Conservation (phyloP, 2,329 filamentous ascomycete species). For the Beauveria pseudobassiana region DNA sequence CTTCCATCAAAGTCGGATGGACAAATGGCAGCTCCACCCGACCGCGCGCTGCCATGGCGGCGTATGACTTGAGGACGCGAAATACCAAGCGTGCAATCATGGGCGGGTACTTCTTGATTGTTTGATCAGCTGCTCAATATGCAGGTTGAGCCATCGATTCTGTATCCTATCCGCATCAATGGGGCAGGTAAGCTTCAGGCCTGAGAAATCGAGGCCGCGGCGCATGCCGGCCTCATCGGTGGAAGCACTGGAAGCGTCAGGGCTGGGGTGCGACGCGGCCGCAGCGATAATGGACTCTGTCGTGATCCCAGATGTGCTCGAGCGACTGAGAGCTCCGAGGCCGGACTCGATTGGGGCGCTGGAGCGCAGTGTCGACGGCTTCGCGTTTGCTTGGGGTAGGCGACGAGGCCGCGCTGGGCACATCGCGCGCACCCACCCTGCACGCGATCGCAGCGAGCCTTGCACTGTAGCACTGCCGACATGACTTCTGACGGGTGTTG, state of each 20-base stretch:
- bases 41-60: slow-evolving; percentile 2
- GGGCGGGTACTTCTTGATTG: slow-evolving; percentile 1
- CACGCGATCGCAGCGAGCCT: slow-evolving; percentile 4
- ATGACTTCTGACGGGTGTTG: slow-evolving; percentile 5
- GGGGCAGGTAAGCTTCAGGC: not conserved
- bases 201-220: not conserved
- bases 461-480: slow-evolving; percentile 1
- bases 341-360: not conserved
- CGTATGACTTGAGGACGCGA: slow-evolving; percentile 6
- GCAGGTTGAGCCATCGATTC: slow-evolving; percentile 5
- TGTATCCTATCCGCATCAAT: slow-evolving; percentile 4
- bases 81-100: not conserved
- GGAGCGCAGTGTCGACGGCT: not conserved
- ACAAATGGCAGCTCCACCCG: not conserved
- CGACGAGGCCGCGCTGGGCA: not conserved
- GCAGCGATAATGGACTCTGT: not conserved
- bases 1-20: not conserved
- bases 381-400: not conserved
- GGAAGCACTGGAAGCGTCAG: not conserved
- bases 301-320: not conserved
- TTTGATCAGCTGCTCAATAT: not conserved
- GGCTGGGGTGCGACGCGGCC: not conserved
- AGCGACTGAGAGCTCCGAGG: not conserved
- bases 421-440: not conserved
- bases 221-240: not conserved